Base-by-base conservation (phyloP, 768 basidiomycete genomes). In the Russula griseocarnosa region DNA sequence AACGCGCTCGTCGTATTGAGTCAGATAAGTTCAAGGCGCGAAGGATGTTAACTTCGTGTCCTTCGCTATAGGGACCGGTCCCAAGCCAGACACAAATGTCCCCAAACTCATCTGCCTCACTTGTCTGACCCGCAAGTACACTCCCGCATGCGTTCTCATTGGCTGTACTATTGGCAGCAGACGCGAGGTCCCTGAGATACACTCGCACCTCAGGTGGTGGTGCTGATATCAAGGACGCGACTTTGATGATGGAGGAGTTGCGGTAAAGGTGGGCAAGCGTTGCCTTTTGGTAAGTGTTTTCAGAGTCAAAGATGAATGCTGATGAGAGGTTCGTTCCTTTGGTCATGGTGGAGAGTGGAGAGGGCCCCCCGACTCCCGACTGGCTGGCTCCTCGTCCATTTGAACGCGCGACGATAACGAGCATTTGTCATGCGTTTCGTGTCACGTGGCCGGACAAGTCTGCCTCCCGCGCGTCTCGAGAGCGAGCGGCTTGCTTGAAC, bases 61-160 rank as follows among this genome's bases (percentile, higher is more conserved):
- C 72, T 11, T 24, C 42, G 13, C 75, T 71, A 67, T 71, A 80
- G 7, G 75, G 69, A 5, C 79, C 80, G 6, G 64, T 55, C 10
- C 84, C 83, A 5, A 86, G 75, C 80, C 81, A 84, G 38, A 86
- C 53, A 5, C 76, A 81, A 26, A 83, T 70, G 65, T 85, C 83
- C 6, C 79, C 79, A 47, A 75, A 81, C 53, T 86, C 83, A 64
- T 85, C 84, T 67, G 78, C 79, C 67, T 87, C 84, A 66, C 79
- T 83, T n/a, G 75, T 71, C 36, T 76, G 76, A 3, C 84, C 84
- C 0, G 79, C 80, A 14, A 85, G 76, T 51, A 85, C 73, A 68
- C 82, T 85, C n/a, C 81, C 79, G 69, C 77, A 81, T 13, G 75
- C 71, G 11, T 76, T 73, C 3, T 76, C 72, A 30, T 69, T 71